Evolutionary conservation across 2,329 filamentous ascomycete species (phyloP).

Genomic region (Lecanosticta acicola): DNA sequence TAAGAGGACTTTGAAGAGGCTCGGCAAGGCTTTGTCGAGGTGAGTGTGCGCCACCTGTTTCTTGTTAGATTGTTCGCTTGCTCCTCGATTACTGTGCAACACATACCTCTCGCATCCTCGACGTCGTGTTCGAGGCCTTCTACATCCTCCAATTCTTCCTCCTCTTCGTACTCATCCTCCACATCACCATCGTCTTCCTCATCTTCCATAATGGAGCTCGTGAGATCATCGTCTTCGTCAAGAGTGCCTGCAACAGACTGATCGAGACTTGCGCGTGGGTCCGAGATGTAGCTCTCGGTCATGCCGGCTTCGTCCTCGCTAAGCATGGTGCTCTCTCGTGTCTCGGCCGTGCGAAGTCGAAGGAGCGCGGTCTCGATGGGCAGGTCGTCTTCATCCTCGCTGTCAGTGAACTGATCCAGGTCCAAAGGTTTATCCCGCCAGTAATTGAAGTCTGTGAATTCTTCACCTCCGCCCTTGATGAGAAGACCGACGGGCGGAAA

Average conservation of each 20-base stretch:
- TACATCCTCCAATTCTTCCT: constrained; percentile 6
- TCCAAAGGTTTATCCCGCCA: constrained; percentile 85
- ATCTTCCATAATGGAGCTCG: constrained; percentile 15
- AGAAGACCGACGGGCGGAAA: constrained; percentile 87
- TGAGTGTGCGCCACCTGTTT: too few species aligned
- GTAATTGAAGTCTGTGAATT: constrained; percentile 95
- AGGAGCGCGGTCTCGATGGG: constrained; percentile 13
- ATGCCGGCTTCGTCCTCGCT: constrained; percentile 31
- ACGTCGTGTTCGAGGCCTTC: constrained; percentile 4
- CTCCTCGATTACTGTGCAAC: too few species aligned
- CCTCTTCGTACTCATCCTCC: constrained; percentile 22
- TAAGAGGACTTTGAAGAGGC: background rate
- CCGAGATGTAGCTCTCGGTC: constrained; percentile 17
- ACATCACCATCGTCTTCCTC: constrained; percentile 27
- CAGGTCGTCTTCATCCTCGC: constrained; percentile 56
- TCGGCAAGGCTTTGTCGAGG: too few species aligned
- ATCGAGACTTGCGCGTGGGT: constrained; percentile 16
- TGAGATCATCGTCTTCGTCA: constrained; percentile 16
- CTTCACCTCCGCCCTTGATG: constrained; percentile 82
- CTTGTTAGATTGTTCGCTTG: too few species aligned
- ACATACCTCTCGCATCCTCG: constrained; percentile 7
- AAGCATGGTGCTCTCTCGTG: constrained; percentile 18
- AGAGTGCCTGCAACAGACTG: constrained; percentile 18
- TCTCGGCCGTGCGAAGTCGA: constrained; percentile 10
- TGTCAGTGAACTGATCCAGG: constrained; percentile 81